A percentile compares a stretch with the other conserved stretches of the same genome.
These are phyloP conservation scores for Sonneratia alba DNA, from an alignment of 345 rosid genomes.

Conservation along the genomic window DNA sequence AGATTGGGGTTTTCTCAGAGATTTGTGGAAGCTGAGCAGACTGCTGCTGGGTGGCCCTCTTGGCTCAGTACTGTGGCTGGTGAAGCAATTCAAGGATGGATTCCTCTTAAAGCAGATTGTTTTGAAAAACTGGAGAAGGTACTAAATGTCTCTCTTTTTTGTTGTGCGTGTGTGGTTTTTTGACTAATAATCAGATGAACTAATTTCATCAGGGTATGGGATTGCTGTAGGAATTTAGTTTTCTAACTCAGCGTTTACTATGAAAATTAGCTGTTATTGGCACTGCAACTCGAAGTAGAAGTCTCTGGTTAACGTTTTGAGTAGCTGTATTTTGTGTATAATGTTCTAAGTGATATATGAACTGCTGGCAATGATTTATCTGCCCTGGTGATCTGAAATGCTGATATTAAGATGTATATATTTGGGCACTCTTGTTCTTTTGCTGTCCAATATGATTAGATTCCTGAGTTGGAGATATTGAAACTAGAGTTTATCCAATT, in stretches of 20 bases:
- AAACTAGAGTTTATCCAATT: background rate
- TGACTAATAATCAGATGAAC: background rate
- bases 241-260: too few species aligned
- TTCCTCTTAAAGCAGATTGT: constrained; percentile 15
- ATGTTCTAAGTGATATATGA: background rate
- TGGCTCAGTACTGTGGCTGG: constrained; percentile 17
- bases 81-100: constrained; percentile 20
- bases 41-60: constrained; percentile 21
- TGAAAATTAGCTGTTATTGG: background rate
- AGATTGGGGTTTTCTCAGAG: constrained; percentile 5
- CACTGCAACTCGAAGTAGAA: background rate
- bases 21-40: constrained; percentile 11
- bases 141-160: background rate
- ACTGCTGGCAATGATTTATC: background rate
- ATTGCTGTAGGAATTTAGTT: background rate
- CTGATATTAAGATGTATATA: background rate
- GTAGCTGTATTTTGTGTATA: background rate
- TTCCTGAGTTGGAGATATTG: background rate
- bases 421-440: background rate
- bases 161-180: too few species aligned
- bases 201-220: background rate
- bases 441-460: background rate
- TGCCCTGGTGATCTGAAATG: background rate
- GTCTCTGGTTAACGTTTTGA: background rate
- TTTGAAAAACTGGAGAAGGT: constrained; percentile 22